Percentiles rank a stretch among this genome's conserved stretches.
phyloP scores from a whole-genome alignment of 2,329 filamentous ascomycete genomes.

The Fusarium annulatum region DNA sequence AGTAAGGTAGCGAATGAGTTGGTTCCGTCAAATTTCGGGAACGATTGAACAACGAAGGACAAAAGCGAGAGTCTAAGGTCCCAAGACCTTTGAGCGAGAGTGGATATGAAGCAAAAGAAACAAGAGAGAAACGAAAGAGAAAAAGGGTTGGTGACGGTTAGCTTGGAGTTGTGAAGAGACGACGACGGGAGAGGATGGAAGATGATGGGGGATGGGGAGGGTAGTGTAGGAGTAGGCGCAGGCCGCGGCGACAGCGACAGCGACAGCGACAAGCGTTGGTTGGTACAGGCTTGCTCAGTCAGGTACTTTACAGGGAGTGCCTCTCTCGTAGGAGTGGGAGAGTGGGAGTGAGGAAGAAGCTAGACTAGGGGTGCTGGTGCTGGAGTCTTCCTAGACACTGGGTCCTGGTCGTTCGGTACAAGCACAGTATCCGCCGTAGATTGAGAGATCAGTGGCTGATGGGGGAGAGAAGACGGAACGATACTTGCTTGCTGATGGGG shows the following conservation, averaged over 20 bases:
- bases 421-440: slow-evolving; percentile 4
- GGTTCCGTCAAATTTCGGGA: slow-evolving; percentile 13
- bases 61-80: slow-evolving; percentile 37
- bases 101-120: slow-evolving; percentile 30
- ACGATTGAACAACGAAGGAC: slow-evolving; percentile 33
- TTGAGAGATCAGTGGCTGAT: slow-evolving; percentile 22
- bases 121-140: slow-evolving; percentile 21
- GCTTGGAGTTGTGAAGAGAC: slow-evolving; percentile 35
- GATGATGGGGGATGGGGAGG: slow-evolving; percentile 32
- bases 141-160: slow-evolving; percentile 21
- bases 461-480: slow-evolving; percentile 22
- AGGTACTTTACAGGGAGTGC: not conserved
- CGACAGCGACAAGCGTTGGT: slow-evolving; percentile 18
- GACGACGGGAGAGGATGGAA: slow-evolving; percentile 20
- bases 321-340: not conserved
- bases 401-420: slow-evolving; percentile 8
- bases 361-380: slow-evolving; percentile 27
- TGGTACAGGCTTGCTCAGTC: slow-evolving; percentile 1
- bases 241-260: slow-evolving; percentile 10
- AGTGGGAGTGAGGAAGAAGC: slow-evolving; percentile 8
- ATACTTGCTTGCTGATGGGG: slow-evolving; percentile 6
- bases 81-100: slow-evolving; percentile 35
- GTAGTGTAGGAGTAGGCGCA: slow-evolving; percentile 35
- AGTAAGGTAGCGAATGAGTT: slow-evolving; percentile 20
- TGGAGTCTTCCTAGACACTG: slow-evolving; percentile 18